phyloP scores from a whole-genome alignment of 495 filamentous ascomycete species.

The Trichoderma erinaceum region DNA sequence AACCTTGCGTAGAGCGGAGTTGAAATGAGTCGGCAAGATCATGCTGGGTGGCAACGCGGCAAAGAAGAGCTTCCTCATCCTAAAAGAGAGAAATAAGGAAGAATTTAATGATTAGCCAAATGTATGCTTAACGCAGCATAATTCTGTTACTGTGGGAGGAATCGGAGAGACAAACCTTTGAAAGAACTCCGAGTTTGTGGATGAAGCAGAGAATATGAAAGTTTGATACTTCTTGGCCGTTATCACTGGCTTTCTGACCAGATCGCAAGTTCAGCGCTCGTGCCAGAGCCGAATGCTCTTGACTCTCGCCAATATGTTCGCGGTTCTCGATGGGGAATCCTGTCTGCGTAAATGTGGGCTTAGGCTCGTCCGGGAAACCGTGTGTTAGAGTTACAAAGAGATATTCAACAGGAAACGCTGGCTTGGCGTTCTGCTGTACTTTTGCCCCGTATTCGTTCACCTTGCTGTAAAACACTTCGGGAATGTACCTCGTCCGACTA shows the following conservation, averaged over 20 bases:
- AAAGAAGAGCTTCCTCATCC: constrained; percentile 87
- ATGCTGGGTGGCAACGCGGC: constrained; percentile 70
- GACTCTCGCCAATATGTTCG: constrained; percentile 73
- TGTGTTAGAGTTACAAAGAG: constrained; percentile 93
- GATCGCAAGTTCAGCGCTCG: constrained; percentile 35
- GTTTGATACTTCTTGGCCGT: constrained; percentile 68
- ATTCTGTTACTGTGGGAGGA: not conserved
- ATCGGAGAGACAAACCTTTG: constrained; percentile 50
- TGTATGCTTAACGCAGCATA: no score
- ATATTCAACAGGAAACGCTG: constrained; percentile 93
- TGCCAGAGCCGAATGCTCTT: constrained; percentile 49
- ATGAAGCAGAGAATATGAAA: constrained; percentile 92
- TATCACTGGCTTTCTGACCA: constrained; percentile 41
- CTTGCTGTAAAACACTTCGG: constrained; percentile 91
- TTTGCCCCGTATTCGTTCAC: constrained; percentile 96
- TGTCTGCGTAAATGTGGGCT: constrained; percentile 61
- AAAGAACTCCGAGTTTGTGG: constrained; percentile 69
- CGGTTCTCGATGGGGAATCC: constrained; percentile 87
- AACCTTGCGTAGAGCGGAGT: constrained; percentile 76
- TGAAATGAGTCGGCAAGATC: constrained; percentile 73
- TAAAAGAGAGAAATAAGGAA: constrained; percentile 27
- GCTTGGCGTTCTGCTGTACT: constrained; percentile 95
- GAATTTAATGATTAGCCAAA: not conserved
- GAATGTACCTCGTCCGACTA: constrained; percentile 82
- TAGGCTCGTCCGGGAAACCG: constrained; percentile 78